Evolutionary conservation across 2,329 filamentous ascomycete species (phyloP).

Genomic region (Leptographium wingfieldii): DNA sequence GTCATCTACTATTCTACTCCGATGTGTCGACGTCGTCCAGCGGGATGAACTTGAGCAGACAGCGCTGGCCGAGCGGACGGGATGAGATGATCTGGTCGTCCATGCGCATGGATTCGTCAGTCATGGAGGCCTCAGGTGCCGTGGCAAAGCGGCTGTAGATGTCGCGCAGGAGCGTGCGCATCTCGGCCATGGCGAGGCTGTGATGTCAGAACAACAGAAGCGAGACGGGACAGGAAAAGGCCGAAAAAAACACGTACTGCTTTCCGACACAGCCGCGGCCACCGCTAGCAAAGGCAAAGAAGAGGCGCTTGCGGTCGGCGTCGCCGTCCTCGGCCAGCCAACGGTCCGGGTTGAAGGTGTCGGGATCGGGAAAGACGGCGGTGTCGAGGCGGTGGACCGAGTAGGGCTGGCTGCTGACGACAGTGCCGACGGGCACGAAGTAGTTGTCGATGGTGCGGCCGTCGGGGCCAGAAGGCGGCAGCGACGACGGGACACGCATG

Average conservation of each 20-base stretch:
- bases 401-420: conserved; percentile 49
- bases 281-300: conserved; percentile 55
- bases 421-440: conserved; percentile 37
- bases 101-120: conserved; percentile 46
- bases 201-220: neutral
- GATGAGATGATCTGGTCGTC: conserved; percentile 57
- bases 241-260: conserved; percentile 38
- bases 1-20: too few relatives aligned
- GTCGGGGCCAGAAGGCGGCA: neutral
- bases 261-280: conserved; percentile 54
- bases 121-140: conserved; percentile 39
- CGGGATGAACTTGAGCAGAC: conserved; percentile 37
- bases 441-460: conserved; percentile 44
- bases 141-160: conserved; percentile 49
- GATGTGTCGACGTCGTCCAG: conserved; percentile 6
- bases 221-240: neutral
- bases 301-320: conserved; percentile 49
- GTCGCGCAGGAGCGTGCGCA: conserved; percentile 52
- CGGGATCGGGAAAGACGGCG: conserved; percentile 65
- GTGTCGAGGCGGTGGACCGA: conserved; percentile 46
- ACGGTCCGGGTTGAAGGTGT: conserved; percentile 66
- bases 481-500: neutral
- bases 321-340: conserved; percentile 70
- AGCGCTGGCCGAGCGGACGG: conserved; percentile 46
- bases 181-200: conserved; percentile 51